Evolutionary conservation across 495 filamentous ascomycete species (phyloP), one percentile per base, ranked within the genome.

Genomic region (Aspergillus conjunctus): DNA sequence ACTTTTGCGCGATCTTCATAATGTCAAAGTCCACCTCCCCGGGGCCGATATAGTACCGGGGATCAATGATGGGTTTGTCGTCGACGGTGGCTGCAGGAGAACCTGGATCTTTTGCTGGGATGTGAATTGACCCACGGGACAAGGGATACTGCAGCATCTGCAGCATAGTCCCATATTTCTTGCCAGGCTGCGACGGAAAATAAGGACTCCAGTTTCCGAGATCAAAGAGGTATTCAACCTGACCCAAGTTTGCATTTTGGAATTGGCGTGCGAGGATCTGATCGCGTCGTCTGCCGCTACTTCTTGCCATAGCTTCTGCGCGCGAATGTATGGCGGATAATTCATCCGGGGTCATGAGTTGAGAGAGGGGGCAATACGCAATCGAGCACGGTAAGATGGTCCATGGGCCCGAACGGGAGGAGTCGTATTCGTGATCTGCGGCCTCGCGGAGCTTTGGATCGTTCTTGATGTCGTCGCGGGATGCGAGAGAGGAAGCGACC

Each of bases 71-170:
- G 7, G 76, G 74, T 45, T 71, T 74, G 41, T 70, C 39, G n/a
- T 66, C 33, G 17, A 68, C 22, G 1, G 58, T 61, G 3, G 45
- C 44, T 49, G 66, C 44, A 18, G 63, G 17, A 11, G 57, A 7
- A 8, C 54, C 26, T 34, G 61, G 14, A 39, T 52, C 8, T 52
- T 14, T 44, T 10, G 61, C 33, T 53, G 62, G 60, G 18, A 85
- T 76, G 44, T 85, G 80, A 26, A 84, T 70, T 22, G 66, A 74
- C 0, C 83, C 83, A 11, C 69, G 62, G 0, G 80, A 79, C 43
- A 82, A 82, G 0, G 83, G 83, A 55, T 81, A 79, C 62, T 84
- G 80, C 5, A 84, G 70, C 66, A 85, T n/a, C 62, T 80, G 76
- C 4, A 81, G 60, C 73, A 85, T 74, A 9, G 77, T 82, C 6